Evolutionary conservation across 306 rosid species (phyloP).

Genomic region (Psophocarpus tetragonolobus): DNA sequence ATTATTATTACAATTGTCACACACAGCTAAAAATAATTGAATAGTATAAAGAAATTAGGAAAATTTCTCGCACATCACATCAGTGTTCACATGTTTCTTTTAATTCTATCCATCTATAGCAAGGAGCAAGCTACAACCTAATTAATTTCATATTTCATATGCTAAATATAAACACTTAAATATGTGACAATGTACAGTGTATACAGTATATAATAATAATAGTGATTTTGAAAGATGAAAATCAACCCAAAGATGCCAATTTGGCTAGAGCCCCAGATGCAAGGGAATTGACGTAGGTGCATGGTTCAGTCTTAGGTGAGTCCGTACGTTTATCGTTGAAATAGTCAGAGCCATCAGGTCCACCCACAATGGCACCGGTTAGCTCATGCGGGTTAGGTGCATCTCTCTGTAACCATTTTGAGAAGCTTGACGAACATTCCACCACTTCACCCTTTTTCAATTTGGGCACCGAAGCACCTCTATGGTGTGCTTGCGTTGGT

Average conservation of each 20-base stretch:
- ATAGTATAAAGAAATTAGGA: not conserved
- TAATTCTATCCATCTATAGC: not conserved
- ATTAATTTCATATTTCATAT: not conserved
- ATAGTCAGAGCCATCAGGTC: slow-evolving; percentile 65
- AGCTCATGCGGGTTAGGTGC: slow-evolving; percentile 74
- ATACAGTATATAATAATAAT: not conserved
- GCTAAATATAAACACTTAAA: not conserved
- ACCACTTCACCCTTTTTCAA: not conserved
- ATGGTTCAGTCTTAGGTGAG: slow-evolving; percentile 74
- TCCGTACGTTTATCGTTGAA: slow-evolving; percentile 73
- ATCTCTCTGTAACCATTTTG: slow-evolving; percentile 49
- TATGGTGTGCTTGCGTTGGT: slow-evolving; percentile 81
- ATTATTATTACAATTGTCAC: too few relatives aligned
- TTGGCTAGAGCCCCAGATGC: slow-evolving; percentile 78
- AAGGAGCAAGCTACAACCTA: not conserved
- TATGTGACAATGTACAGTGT: too few relatives aligned
- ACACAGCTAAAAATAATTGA: too few relatives aligned
- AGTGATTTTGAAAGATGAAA: not conserved
- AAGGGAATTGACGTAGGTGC: slow-evolving; percentile 80
- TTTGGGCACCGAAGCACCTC: slow-evolving; percentile 78
- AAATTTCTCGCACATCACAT: not conserved
- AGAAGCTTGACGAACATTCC: slow-evolving; percentile 53
- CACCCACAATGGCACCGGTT: slow-evolving; percentile 91
- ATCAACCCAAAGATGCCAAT: slow-evolving; percentile 46
- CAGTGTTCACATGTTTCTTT: not conserved